These are phyloP conservation scores for Neospermospora avenae DNA, from an alignment of 2,329 filamentous ascomycete species.

Conservation along the genomic window DNA sequence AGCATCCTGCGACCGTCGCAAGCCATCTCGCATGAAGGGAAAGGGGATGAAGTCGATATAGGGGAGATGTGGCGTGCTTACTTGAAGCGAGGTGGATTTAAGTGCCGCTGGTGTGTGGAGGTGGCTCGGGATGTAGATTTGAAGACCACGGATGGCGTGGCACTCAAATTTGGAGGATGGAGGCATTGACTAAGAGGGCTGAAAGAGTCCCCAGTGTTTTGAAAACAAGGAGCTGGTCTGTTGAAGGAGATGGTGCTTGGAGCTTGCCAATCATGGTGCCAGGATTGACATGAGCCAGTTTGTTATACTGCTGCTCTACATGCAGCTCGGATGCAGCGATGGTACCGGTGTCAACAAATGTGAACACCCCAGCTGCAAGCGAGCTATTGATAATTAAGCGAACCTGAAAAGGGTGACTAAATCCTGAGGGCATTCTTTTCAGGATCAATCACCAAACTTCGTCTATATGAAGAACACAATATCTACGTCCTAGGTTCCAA, in stretches of 20 bases:
- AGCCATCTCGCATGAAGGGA: slow-evolving; percentile 31
- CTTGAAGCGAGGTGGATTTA: slow-evolving; percentile 34
- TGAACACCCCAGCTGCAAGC: background rate
- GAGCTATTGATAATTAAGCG: background rate
- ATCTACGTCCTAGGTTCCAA: background rate
- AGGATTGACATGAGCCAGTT: background rate
- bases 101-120: slow-evolving; percentile 19
- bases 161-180: slow-evolving; percentile 15
- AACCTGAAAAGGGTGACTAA: background rate
- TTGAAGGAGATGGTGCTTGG: background rate
- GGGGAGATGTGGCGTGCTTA: slow-evolving; percentile 33
- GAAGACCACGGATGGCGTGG: background rate
- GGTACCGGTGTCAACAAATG: background rate
- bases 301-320: background rate
- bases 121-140: slow-evolving; percentile 5
- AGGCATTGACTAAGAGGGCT: slow-evolving; percentile 13
- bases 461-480: background rate
- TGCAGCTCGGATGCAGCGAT: background rate
- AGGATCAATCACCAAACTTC: too few species aligned
- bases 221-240: slow-evolving; percentile 5
- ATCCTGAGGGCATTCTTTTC: too few species aligned
- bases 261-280: too few species aligned
- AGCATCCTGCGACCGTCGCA: slow-evolving; percentile 19
- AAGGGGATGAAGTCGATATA: slow-evolving; percentile 39
- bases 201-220: slow-evolving; percentile 7